Evolutionary conservation across 129 eudicot species (phyloP), one percentile per base, ranked within the genome.

Genomic region (Lactuca sativa): DNA sequence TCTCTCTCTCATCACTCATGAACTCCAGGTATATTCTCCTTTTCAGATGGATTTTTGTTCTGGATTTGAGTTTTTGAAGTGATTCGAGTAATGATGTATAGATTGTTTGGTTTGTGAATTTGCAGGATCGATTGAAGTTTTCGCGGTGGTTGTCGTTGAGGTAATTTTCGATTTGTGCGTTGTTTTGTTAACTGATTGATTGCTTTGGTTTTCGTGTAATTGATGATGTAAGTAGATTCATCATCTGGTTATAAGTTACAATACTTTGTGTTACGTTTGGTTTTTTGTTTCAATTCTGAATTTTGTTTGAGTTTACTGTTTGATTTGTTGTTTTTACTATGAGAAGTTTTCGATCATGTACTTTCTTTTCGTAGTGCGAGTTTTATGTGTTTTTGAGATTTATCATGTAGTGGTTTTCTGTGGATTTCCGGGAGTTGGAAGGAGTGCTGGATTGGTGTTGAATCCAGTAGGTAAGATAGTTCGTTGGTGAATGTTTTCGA

Each of bases 81-180:
- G 71, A 36, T 62, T 52, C 31, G 56, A 73, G 64, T 38, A 9
- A 47, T 18, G 61, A 72, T 73, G 5, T 32, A 47, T 65, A 13
- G 52, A 44, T 66, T 59, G 69, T 60, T 58, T 56, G 43, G 48
- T 66, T 58, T 66, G 43, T 48, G 67, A 66, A 57, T 75, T 75
- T 66, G 61, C 73, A 75, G 74, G 74, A 49, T 67, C 80, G 48
- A 37, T 9, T 66, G 54, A 47, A 56, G 32, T 9, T 49, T 31
- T 30, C 9, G 30, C 36, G 7, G 62, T 17, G 61, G 10, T 64
- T 73, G 25, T 40, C 5, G 36, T 44, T 56, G 52, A 65, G 78
- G 67, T 65, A 66, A 30, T 44, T 16, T 64, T 55, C 43, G 16
- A 58, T 73, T 62, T 53, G 34, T 14, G 34, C 53, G 16, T 3